Percentiles rank a stretch among this genome's conserved stretches.
Evolutionary conservation across 768 basidiomycete species (phyloP).

Genomic region (Strobilomyces dryophilus): DNA sequence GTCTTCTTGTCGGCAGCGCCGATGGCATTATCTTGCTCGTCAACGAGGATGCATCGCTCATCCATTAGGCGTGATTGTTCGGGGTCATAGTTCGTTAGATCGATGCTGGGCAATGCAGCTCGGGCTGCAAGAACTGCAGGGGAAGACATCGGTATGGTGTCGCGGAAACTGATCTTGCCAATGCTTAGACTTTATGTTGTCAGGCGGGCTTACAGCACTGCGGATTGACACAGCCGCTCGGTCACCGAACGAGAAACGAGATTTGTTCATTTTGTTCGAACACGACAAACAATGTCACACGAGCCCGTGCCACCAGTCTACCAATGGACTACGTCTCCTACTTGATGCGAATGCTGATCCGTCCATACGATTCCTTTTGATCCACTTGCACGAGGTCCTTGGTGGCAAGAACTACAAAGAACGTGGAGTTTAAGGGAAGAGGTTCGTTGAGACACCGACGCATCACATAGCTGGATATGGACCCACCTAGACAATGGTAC

Average conservation of each 20-base stretch:
- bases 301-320: neutral
- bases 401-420: constrained; percentile 61
- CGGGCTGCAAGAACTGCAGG: constrained; percentile 60
- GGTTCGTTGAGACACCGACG: neutral
- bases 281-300: neutral
- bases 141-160: constrained; percentile 43
- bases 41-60: constrained; percentile 89
- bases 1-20: constrained; percentile 95
- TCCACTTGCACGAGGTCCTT: constrained; percentile 63
- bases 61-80: constrained; percentile 96
- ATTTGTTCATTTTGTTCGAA: neutral
- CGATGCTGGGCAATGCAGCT: constrained; percentile 66
- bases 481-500: constrained; percentile 79
- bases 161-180: neutral
- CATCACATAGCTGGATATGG: neutral
- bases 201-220: neutral
- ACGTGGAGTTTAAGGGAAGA: neutral
- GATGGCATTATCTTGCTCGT: constrained; percentile 79
- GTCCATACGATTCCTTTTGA: constrained; percentile 59
- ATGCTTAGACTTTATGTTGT: constrained; percentile 4
- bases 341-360: constrained; percentile 40
- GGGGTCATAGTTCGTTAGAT: constrained; percentile 81
- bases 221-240: neutral
- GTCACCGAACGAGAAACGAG: no score
- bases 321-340: constrained; percentile 14